A percentile compares a stretch with the other conserved stretches of the same genome.
Conservation (phyloP, 2,329 filamentous ascomycete genomes). For the Paecilomyces formosus region DNA sequence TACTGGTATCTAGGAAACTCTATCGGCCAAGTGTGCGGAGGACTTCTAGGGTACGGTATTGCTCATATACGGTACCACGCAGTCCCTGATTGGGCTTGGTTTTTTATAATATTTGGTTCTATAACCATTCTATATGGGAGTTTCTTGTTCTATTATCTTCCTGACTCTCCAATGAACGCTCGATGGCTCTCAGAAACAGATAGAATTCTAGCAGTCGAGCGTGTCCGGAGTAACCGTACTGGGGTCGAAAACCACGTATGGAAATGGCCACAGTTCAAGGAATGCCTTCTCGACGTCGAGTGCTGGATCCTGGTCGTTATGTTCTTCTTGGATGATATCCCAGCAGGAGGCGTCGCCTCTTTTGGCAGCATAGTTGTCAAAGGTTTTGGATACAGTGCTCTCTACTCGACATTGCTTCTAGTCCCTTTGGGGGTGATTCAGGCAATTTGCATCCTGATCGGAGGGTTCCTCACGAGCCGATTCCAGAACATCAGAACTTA, state of each 20-base stretch:
- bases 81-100: slow-evolving; percentile 12
- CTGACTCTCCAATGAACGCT: slow-evolving; percentile 27
- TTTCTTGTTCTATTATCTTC: slow-evolving; percentile 24
- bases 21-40: slow-evolving; percentile 35
- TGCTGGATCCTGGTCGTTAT: slow-evolving; percentile 21
- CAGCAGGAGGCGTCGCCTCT: slow-evolving; percentile 9
- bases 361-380: slow-evolving; percentile 10
- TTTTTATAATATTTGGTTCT: neutral
- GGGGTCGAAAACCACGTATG: slow-evolving; percentile 41
- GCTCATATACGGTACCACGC: slow-evolving; percentile 24
- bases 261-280: slow-evolving; percentile 37
- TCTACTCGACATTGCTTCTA: neutral
- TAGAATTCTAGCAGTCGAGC: slow-evolving; percentile 23
- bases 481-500: neutral
- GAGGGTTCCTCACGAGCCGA: neutral
- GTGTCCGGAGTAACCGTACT: slow-evolving; percentile 35
- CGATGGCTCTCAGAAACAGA: slow-evolving; percentile 22
- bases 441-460: neutral
- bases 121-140: slow-evolving; percentile 3
- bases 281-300: slow-evolving; percentile 35
- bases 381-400: slow-evolving; percentile 7
- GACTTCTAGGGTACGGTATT: slow-evolving; percentile 38
- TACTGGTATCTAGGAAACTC: slow-evolving; percentile 31
- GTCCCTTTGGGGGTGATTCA: neutral
- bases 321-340: neutral